Evolutionary conservation across 2,329 filamentous ascomycete genomes (phyloP).

Genomic region (Emergomyces pasteurianus): DNA sequence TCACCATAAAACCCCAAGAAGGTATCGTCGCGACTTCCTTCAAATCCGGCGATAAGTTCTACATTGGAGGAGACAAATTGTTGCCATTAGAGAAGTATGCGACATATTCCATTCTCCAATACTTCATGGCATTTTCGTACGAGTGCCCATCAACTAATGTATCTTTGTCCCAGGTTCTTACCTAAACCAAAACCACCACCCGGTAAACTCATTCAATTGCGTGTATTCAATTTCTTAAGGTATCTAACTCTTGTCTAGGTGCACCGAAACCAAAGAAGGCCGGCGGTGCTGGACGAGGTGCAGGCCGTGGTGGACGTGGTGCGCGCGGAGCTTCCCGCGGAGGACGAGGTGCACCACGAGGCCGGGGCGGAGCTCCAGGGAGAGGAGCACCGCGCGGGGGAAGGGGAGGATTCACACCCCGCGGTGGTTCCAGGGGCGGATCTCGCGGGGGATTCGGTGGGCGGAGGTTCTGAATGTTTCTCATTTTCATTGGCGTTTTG

Average conservation of each 20-base stretch:
- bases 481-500: constrained; percentile 1
- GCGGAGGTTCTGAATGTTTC: constrained; percentile 9
- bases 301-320: constrained; percentile 34
- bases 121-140: background rate
- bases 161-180: constrained; percentile 50
- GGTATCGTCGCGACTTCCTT: constrained; percentile 91
- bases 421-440: constrained; percentile 21
- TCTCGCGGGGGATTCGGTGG: constrained; percentile 23
- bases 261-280: constrained; percentile 58
- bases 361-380: constrained; percentile 38
- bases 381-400: constrained; percentile 26
- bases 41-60: constrained; percentile 96
- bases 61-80: constrained; percentile 87
- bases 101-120: background rate
- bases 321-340: constrained; percentile 35
- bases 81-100: constrained; percentile 72
- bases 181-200: constrained; percentile 74
- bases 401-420: constrained; percentile 20
- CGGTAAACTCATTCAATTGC: constrained; percentile 24
- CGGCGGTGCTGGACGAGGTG: constrained; percentile 46
- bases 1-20: constrained; percentile 94
- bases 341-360: constrained; percentile 43
- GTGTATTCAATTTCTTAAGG: background rate
- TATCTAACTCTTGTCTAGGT: constrained; percentile 35
- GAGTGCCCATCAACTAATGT: constrained; percentile 12